Base-by-base conservation (phyloP, 495 filamentous ascomycete genomes). In the Entonaema liquescens region DNA sequence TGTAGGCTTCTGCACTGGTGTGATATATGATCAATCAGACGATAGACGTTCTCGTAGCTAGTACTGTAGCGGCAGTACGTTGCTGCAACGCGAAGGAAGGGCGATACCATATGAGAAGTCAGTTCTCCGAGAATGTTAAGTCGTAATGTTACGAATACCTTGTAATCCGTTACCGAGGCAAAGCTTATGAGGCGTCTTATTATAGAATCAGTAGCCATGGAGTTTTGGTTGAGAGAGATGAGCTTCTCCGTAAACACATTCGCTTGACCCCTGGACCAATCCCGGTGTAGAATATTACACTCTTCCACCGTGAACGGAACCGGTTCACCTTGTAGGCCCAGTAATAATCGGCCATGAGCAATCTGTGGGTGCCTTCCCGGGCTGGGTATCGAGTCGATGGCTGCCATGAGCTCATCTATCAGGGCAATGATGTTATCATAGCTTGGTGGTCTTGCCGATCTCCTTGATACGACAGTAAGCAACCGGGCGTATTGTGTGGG, bases 371-470 rank as follows among this genome's bases (percentile, higher is more conserved):
- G 76, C 38, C 83, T 82, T 21, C 49, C 59, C 38, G 82, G 76
- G 2, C 78, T 80, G 50, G 86, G 82, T 4, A 81, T 79, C 23
- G 85, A 81, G 15, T 86, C 84, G 65, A 88, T 84, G 25, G 59
- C 70, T n/a, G 77, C 62, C 17, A 86, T 61, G n/a, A 87, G 71
- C 28, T 73, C 71, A 47, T 90, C 86, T 3, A 91, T 28, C 23
- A 91, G 75, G 1, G 80, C 80, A 58, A 84, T 82, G 70, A 92
- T 87, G 19, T 66, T 64, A 4, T 83, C 82, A 64, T 86, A 89
- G 26, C 83, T 83, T 0, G 85, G 78, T 33, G 86, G 85, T 1
- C 86, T 82, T 7, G 83, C 79, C 44, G 88, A 65, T 36, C 85
- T 79, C 53, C 87, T 85, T 13, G 74, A 72, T 23, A 92, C 83